Evolutionary conservation across 2,329 filamentous ascomycete species (phyloP).

Genomic region (Fusarium zealandicum): DNA sequence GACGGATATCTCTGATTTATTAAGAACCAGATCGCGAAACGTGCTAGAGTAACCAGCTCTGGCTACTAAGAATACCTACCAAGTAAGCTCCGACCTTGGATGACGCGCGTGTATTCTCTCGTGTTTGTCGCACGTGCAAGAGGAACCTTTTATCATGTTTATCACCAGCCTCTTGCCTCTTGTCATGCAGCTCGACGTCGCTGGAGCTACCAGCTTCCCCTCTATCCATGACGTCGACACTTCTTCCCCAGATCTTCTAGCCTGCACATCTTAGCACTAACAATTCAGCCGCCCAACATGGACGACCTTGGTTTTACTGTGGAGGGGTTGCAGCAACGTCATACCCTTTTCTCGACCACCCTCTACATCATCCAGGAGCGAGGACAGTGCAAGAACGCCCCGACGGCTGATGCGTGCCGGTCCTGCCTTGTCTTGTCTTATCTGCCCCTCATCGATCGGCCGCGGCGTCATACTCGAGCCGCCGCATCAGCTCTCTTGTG

Average conservation of each 20-base stretch:
- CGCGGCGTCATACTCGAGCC: conserved; percentile 28
- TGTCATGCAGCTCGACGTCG: no score
- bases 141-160: background rate
- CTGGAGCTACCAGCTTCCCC: no score
- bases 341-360: conserved; percentile 15
- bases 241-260: no score
- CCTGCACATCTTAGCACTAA: background rate
- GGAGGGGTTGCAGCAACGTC: conserved; percentile 21
- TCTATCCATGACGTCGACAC: conserved; percentile 19
- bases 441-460: conserved; percentile 16
- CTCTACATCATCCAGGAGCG: conserved; percentile 27
- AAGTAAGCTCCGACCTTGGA: conserved; percentile 3
- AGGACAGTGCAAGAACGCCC: background rate
- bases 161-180: no score
- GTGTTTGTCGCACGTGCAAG: background rate
- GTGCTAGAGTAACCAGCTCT: background rate
- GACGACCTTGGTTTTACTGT: conserved; percentile 1
- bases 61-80: no score
- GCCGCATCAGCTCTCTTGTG: conserved; percentile 20
- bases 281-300: background rate
- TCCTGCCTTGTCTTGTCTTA: no score
- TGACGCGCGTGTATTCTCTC: conserved; percentile 12
- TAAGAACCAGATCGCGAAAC: background rate
- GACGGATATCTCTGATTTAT: no score
- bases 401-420: no score